Conservation (phyloP, 805 yeast species). For the Sugiyamaella americana region DNA sequence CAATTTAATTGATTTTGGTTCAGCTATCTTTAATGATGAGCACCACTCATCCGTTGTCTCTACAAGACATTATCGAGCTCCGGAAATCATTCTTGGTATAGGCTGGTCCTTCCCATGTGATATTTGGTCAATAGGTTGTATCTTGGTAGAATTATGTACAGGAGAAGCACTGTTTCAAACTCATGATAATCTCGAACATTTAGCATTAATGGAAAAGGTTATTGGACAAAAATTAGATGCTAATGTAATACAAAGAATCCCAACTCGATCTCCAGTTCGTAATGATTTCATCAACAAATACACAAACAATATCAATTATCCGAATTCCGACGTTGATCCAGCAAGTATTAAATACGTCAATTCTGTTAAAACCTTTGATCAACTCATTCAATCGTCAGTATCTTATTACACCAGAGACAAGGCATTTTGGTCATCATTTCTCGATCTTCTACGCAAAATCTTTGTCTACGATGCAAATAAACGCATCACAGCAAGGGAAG, state of each 20-base stretch:
- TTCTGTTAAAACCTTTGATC: slow-evolving; percentile 32
- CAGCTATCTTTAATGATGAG: slow-evolving; percentile 90
- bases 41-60: slow-evolving; percentile 89
- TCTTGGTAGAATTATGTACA: slow-evolving; percentile 80
- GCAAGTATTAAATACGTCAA: slow-evolving; percentile 32
- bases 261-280: slow-evolving; percentile 20
- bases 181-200: slow-evolving; percentile 88
- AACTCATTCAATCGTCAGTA: slow-evolving; percentile 20
- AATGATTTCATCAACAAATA: slow-evolving; percentile 30
- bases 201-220: slow-evolving; percentile 89
- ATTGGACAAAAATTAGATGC: slow-evolving; percentile 43
- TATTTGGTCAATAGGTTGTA: slow-evolving; percentile 95
- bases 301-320: slow-evolving; percentile 29
- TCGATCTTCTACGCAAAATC: slow-evolving; percentile 59
- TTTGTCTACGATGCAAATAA: slow-evolving; percentile 66
- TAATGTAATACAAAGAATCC: slow-evolving; percentile 17
- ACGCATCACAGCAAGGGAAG: slow-evolving; percentile 69
- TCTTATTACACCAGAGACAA: slow-evolving; percentile 9
- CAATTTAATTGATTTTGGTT: slow-evolving; percentile 93
- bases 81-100: slow-evolving; percentile 87
- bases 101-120: slow-evolving; percentile 98
- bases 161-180: slow-evolving; percentile 95
- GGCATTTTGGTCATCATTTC: slow-evolving; percentile 73
- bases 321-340: slow-evolving; percentile 33
- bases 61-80: slow-evolving; percentile 95